These are phyloP conservation scores for Naganishia sp. DNA, from an alignment of 1,284 basidiomycete species.

Conservation along the genomic window DNA sequence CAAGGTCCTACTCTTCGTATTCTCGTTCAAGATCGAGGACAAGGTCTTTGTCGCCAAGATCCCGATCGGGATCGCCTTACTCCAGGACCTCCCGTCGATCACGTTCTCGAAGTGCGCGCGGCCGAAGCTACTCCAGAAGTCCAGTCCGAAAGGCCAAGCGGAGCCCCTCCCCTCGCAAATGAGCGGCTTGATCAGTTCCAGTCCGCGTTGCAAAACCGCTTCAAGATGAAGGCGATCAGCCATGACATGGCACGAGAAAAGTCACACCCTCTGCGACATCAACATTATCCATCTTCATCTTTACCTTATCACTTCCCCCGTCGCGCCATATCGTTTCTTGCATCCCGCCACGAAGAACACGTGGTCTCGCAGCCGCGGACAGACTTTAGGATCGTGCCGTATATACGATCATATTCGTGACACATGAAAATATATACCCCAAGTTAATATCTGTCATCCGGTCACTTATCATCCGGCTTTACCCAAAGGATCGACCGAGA, in stretches of 20 bases:
- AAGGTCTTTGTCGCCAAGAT: conserved; percentile 28
- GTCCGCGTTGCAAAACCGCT: background rate
- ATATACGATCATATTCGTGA: no score
- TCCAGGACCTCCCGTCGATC: conserved; percentile 28
- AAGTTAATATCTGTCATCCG: no score
- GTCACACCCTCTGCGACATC: no score
- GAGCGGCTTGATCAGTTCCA: background rate
- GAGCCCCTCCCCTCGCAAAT: conserved; percentile 32
- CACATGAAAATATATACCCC: no score
- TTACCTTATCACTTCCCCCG: no score
- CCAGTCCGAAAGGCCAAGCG: conserved; percentile 22
- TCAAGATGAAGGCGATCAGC: background rate
- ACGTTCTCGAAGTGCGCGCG: conserved; percentile 33
- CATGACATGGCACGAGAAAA: background rate
- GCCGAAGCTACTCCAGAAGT: conserved; percentile 30
- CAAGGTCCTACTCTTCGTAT: conserved; percentile 20
- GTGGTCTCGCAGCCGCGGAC: no score
- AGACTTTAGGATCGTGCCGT: no score
- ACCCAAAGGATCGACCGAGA: no score
- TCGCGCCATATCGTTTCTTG: no score
- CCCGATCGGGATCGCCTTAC: conserved; percentile 29
- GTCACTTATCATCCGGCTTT: no score
- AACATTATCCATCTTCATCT: no score
- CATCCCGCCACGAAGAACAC: no score
- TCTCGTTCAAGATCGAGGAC: conserved; percentile 35